Evolutionary conservation across 495 filamentous ascomycete species (phyloP).

Genomic region (Acidomyces sp.): DNA sequence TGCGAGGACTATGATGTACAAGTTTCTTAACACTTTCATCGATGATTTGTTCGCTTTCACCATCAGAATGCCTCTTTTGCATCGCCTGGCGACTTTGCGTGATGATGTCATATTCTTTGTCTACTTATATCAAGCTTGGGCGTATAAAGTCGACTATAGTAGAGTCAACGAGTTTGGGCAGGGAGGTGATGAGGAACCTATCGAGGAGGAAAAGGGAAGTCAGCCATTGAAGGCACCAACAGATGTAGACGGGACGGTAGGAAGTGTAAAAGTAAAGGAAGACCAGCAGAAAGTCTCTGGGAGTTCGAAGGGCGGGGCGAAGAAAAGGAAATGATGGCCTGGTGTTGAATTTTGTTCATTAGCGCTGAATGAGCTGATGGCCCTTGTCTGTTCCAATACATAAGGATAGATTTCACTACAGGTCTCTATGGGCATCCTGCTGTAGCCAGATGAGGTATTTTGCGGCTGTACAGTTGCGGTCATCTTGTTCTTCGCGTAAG

Average conservation of each 20-base stretch:
- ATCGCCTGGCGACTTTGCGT: constrained; percentile 83
- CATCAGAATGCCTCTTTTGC: constrained; percentile 95
- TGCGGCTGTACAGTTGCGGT: too few relatives aligned
- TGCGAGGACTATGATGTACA: constrained; percentile 88
- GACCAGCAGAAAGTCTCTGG: constrained; percentile 4
- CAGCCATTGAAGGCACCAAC: constrained; percentile 23
- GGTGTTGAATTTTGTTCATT: too few relatives aligned
- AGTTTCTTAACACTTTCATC: constrained; percentile 79
- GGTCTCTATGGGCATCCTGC: too few relatives aligned
- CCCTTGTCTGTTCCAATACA: too few relatives aligned
- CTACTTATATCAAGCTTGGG: constrained; percentile 89
- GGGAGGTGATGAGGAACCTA: constrained; percentile 74
- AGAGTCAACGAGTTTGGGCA: constrained; percentile 97
- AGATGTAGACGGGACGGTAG: constrained; percentile 27
- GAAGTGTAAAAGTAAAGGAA: constrained; percentile 25
- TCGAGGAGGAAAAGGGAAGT: constrained; percentile 37
- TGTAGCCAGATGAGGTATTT: too few relatives aligned
- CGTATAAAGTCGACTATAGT: constrained; percentile 83
- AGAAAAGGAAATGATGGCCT: too few relatives aligned
- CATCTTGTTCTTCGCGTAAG: too few relatives aligned
- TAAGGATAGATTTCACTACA: too few relatives aligned
- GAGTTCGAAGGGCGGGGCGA: too few relatives aligned
- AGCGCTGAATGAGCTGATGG: too few relatives aligned
- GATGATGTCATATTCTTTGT: constrained; percentile 98
- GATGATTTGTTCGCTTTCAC: constrained; percentile 93